A percentile compares a stretch with the other conserved stretches of the same genome.
Conservation (phyloP, 306 rosid genomes). For the Alnus rubra region DNA sequence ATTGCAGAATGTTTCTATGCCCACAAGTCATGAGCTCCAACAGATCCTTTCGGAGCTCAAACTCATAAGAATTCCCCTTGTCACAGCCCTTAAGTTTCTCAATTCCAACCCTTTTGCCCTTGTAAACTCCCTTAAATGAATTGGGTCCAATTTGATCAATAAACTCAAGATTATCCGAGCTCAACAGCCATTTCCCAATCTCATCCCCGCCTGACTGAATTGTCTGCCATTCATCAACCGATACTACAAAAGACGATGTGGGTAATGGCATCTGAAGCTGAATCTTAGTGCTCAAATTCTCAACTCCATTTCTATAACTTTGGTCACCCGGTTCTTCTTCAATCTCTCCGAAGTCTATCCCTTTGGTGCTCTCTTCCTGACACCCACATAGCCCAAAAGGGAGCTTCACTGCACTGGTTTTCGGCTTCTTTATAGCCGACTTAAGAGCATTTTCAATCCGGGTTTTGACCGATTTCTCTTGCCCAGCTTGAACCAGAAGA, state of each 20-base stretch:
- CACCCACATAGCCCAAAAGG: slow-evolving; percentile 96
- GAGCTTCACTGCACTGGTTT: slow-evolving; percentile 67
- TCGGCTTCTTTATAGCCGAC: slow-evolving; percentile 69
- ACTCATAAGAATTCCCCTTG: slow-evolving; percentile 75
- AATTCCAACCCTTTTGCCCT: slow-evolving; percentile 86
- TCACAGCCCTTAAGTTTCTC: slow-evolving; percentile 96
- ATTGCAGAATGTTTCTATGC: slow-evolving; percentile 75
- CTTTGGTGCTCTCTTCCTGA: slow-evolving; percentile 77
- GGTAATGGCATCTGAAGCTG: slow-evolving; percentile 74
- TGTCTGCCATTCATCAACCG: slow-evolving; percentile 96
- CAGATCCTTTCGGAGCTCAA: slow-evolving; percentile 79
- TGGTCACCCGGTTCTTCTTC: slow-evolving; percentile 64
- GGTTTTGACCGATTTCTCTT: slow-evolving; percentile 60
- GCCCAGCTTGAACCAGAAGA: slow-evolving; percentile 58
- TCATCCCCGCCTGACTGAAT: slow-evolving; percentile 64
- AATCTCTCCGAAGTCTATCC: slow-evolving; percentile 65
- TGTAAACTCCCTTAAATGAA: slow-evolving; percentile 77
- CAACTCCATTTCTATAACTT: slow-evolving; percentile 50
- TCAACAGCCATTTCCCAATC: slow-evolving; percentile 77
- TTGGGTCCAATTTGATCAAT: slow-evolving; percentile 71
- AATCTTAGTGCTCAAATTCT: slow-evolving; percentile 52
- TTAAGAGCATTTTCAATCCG: slow-evolving; percentile 75
- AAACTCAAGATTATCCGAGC: slow-evolving; percentile 74
- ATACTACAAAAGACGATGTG: slow-evolving; percentile 57
- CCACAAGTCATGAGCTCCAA: slow-evolving; percentile 90